Evolutionary conservation across 2,329 filamentous ascomycete genomes (phyloP).

Genomic region (Cephalotrichum gorgonifer): DNA sequence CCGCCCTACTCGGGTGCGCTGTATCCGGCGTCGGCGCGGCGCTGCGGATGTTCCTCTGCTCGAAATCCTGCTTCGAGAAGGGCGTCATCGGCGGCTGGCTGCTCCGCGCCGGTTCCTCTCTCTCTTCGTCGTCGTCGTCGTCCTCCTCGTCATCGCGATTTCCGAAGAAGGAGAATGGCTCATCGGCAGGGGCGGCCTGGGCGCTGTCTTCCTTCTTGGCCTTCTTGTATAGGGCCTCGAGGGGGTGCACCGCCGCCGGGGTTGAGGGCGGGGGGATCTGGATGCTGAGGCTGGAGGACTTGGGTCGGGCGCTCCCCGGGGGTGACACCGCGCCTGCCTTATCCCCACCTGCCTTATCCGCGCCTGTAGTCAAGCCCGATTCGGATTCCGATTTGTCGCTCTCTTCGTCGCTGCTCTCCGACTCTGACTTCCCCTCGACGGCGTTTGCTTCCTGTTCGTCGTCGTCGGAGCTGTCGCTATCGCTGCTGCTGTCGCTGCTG

Average conservation of each 20-base stretch:
- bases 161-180: conserved; percentile 75
- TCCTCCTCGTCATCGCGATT: conserved; percentile 34
- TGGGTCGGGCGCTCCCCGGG: conserved; percentile 23
- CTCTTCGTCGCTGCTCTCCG: conserved; percentile 1
- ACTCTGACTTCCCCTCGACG: conserved; percentile 15
- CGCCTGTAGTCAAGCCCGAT: no score
- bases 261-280: conserved; percentile 38
- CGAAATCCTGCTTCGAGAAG: conserved; percentile 68
- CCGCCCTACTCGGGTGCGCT: conserved; percentile 57
- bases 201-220: conserved; percentile 33
- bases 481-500: conserved; percentile 17
- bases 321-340: conserved; percentile 11
- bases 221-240: conserved; percentile 87
- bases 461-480: background rate
- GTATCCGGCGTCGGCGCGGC: conserved; percentile 94
- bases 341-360: no score
- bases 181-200: conserved; percentile 19
- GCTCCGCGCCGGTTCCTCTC: conserved; percentile 11
- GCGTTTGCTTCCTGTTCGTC: background rate
- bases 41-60: conserved; percentile 66
- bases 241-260: conserved; percentile 59
- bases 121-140: conserved; percentile 29
- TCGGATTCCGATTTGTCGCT: conserved; percentile 13
- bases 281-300: conserved; percentile 44
- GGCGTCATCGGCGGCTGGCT: conserved; percentile 62